Evolutionary conservation across 306 rosid genomes (phyloP).

Genomic region (Quercus mongolica): DNA sequence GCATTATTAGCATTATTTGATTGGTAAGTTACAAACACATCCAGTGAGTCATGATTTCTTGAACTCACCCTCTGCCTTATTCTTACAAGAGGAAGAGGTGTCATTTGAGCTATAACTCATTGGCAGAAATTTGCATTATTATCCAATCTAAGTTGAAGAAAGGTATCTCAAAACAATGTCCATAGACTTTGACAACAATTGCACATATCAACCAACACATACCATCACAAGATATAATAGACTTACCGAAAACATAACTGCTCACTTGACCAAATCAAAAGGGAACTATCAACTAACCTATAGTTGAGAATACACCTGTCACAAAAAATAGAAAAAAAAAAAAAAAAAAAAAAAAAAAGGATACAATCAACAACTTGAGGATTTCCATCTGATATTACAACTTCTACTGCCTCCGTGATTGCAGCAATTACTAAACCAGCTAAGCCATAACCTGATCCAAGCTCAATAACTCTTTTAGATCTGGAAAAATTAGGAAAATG

Average conservation of each 20-base stretch:
- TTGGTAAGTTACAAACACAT: too few relatives aligned
- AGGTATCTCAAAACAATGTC: not conserved
- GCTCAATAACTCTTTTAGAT: conserved; percentile 83
- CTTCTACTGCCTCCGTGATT: conserved; percentile 72
- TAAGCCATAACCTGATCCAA: conserved; percentile 95
- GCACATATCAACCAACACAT: not conserved
- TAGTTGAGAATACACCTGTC: not conserved
- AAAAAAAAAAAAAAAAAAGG: conserved; percentile 35
- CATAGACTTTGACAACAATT: conserved; percentile 4
- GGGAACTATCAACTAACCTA: not conserved
- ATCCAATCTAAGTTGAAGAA: not conserved
- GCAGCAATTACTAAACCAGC: conserved; percentile 88
- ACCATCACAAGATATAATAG: not conserved
- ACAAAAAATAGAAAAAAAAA: not conserved
- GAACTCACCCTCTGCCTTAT: too few relatives aligned
- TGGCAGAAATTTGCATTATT: not conserved
- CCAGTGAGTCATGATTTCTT: too few relatives aligned
- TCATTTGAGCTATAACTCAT: too few relatives aligned
- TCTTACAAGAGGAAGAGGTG: too few relatives aligned
- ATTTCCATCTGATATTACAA: conserved; percentile 90
- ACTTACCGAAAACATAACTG: not conserved
- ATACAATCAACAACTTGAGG: conserved; percentile 94
- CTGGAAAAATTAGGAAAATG: conserved; percentile 33
- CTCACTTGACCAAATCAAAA: not conserved
- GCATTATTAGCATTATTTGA: not conserved